These are phyloP conservation scores for Boletus coccyginus DNA, from an alignment of 768 basidiomycete species.

Conservation along the genomic window DNA sequence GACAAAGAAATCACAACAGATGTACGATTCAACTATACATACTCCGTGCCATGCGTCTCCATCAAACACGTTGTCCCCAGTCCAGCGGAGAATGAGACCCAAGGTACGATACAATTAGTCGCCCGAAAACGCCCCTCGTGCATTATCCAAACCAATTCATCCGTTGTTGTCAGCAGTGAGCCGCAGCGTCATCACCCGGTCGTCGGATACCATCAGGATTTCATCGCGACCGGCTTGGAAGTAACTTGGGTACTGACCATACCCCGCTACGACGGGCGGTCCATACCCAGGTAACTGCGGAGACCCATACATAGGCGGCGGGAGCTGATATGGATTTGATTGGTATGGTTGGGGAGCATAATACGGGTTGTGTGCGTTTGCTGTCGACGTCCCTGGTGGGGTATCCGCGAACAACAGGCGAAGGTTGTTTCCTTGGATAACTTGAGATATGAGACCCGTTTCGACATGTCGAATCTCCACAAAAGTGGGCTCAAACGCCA, in stretches of 20 bases:
- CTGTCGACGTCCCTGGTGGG: slow-evolving; percentile 72
- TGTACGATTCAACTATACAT: slow-evolving; percentile 28
- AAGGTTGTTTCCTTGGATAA: slow-evolving; percentile 91
- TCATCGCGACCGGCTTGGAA: slow-evolving; percentile 69
- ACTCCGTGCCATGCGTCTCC: slow-evolving; percentile 1
- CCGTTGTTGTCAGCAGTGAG: slow-evolving; percentile 35
- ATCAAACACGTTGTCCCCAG: slow-evolving; percentile 8
- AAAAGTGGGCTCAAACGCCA: slow-evolving; percentile 95
- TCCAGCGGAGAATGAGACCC: slow-evolving; percentile 16
- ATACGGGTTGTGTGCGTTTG: slow-evolving; percentile 37
- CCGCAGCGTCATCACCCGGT: slow-evolving; percentile 73
- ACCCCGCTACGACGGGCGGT: slow-evolving; percentile 22
- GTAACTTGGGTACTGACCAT: slow-evolving; percentile 43
- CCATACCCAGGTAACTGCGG: slow-evolving; percentile 28
- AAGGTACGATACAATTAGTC: slow-evolving; percentile 6
- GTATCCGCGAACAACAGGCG: slow-evolving; percentile 92
- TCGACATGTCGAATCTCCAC: slow-evolving; percentile 97
- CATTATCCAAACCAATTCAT: slow-evolving; percentile 4
- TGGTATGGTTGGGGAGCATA: slow-evolving; percentile 29
- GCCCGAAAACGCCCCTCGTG: background rate
- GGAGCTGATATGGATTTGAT: slow-evolving; percentile 31
- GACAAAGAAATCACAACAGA: slow-evolving; percentile 28
- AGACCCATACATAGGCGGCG: slow-evolving; percentile 28
- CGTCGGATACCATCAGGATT: slow-evolving; percentile 88
- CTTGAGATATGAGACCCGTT: slow-evolving; percentile 86